Percentiles rank a stretch among this genome's conserved stretches.
Conservation (phyloP, 2,329 filamentous ascomycete genomes). For the Colletotrichum lupini region DNA sequence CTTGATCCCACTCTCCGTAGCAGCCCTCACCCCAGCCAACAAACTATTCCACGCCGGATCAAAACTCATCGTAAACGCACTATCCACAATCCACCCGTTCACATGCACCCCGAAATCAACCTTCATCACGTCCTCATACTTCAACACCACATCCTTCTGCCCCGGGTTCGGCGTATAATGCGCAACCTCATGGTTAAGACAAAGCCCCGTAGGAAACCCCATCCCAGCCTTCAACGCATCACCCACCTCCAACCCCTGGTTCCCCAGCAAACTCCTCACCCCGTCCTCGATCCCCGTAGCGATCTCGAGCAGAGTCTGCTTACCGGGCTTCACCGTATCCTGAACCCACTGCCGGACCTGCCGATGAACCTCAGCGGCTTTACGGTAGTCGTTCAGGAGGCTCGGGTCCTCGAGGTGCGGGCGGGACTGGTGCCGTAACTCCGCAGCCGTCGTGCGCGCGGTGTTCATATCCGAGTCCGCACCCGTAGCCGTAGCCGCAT, state of each 20-base stretch:
- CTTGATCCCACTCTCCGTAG: slow-evolving; percentile 87
- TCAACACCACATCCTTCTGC: slow-evolving; percentile 77
- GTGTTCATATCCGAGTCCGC: slow-evolving; percentile 9
- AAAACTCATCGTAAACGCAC: slow-evolving; percentile 82
- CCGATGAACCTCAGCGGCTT: slow-evolving; percentile 89
- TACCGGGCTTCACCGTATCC: slow-evolving; percentile 83
- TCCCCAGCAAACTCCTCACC: slow-evolving; percentile 80
- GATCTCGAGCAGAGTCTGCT: slow-evolving; percentile 79
- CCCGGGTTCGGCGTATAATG: slow-evolving; percentile 90
- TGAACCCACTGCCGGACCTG: slow-evolving; percentile 88
- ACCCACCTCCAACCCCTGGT: slow-evolving; percentile 80
- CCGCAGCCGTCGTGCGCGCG: slow-evolving; percentile 39
- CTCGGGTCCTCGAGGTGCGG: slow-evolving; percentile 55
- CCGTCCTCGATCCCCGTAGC: slow-evolving; percentile 89
- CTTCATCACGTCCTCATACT: slow-evolving; percentile 82
- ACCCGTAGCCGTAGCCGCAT: slow-evolving; percentile 23
- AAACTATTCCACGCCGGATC: slow-evolving; percentile 81
- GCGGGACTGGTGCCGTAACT: slow-evolving; percentile 39
- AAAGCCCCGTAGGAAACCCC: slow-evolving; percentile 87
- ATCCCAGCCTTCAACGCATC: slow-evolving; percentile 83
- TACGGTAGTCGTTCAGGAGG: slow-evolving; percentile 83
- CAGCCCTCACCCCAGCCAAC: slow-evolving; percentile 77
- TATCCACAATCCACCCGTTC: slow-evolving; percentile 83
- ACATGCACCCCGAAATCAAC: slow-evolving; percentile 86
- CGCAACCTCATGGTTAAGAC: slow-evolving; percentile 85